Conservation (phyloP, 116 monocot species). For the Cymodocea nodosa region DNA sequence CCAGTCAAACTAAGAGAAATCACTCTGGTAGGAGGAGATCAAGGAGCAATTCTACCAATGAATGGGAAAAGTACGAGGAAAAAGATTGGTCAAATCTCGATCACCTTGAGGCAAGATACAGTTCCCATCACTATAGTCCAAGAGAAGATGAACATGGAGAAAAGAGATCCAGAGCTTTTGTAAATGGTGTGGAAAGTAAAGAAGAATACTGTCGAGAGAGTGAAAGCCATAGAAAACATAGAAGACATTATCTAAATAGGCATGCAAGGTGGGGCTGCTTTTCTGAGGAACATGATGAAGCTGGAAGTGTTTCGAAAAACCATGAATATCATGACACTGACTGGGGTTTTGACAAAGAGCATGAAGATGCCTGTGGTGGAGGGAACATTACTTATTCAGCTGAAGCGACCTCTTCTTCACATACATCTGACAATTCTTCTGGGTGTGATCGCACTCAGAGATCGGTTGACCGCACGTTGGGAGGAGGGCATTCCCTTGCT, state of each 20-base stretch:
- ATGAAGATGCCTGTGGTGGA: no score
- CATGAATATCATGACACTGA: background rate
- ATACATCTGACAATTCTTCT: no score
- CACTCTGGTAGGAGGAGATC: conserved; percentile 14
- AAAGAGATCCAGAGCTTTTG: background rate
- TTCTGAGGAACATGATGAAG: background rate
- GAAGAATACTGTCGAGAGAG: background rate
- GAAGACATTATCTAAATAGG: background rate
- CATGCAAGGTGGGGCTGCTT: background rate
- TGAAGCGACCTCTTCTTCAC: no score
- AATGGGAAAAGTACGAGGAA: background rate
- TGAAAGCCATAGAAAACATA: background rate
- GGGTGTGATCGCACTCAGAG: no score
- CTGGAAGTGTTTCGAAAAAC: background rate
- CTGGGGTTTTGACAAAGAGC: background rate
- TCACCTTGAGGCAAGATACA: background rate
- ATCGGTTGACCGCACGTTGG: background rate
- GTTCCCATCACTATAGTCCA: background rate
- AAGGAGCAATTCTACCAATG: background rate
- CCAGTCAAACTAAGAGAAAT: conserved; percentile 8
- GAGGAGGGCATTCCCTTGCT: background rate
- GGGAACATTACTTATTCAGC: no score
- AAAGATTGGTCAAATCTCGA: background rate
- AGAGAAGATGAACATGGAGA: background rate
- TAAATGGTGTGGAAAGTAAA: background rate